Evolutionary conservation across 345 rosid species (phyloP), one percentile per base, ranked within the genome.

Genomic region (Schrenkiella parvula): DNA sequence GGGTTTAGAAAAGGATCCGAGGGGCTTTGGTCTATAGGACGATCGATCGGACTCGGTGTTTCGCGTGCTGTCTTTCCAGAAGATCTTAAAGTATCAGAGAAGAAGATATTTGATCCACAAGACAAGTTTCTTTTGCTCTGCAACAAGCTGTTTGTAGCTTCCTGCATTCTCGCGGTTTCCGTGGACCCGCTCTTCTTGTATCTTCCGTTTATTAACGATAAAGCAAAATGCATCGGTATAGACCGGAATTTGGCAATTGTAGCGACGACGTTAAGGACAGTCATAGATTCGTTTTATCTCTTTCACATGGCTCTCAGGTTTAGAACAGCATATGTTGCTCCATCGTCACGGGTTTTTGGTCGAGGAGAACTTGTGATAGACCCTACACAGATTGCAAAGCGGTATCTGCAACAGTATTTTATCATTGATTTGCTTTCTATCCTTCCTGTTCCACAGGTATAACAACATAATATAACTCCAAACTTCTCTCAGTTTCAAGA

Each of bases 301-400:
- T 68, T 91, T 42, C 99, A 82, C 79, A 95, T 95, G 93, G 88
- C 86, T 70, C 80, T 95, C 29, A 83, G 87, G 83, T 95, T 95
- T 79, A 95, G 98, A 62, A 95, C 99, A 57, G 98, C 96, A 18
- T 95, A 87, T 72, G 91, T 95, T 75, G 98, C 98, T 22, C 99
- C 98, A 2, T 95, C 99, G 4, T 95, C 99, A 48, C 89, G 96
- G 63, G 97, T 91, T 60, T 95, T 95, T 58, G 99, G 99, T 59
- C 80, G 98, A 18, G 99, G 99, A 39, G 99, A 91, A 71, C 96
- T 91, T 66, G 99, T 95, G 48, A 91, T 89, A 54, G 96, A 91
- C 66, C 86, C 98, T 68, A 82, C 82, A 60, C 84, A 83, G 82
- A 91, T 95, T 65, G 99, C 99, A 23, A 95, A 91, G 71, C 83